A percentile compares a stretch with the other conserved stretches of the same genome.
phyloP scores from a whole-genome alignment of 805 yeast species.

The Ogataea ganodermae region DNA sequence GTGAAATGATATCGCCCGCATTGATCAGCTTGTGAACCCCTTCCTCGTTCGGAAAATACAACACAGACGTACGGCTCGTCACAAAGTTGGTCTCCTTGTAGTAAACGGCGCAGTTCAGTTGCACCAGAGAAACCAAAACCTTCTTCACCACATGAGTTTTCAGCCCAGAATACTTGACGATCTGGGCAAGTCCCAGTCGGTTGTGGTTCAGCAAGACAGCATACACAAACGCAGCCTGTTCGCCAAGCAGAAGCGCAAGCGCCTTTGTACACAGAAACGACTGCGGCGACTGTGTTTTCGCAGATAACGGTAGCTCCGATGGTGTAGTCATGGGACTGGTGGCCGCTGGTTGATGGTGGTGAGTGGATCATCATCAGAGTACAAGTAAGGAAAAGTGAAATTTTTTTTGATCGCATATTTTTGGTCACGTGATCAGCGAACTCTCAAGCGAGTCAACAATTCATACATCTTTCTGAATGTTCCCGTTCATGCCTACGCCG shows the following conservation, averaged over 20 bases:
- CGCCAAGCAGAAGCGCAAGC: constrained; percentile 63
- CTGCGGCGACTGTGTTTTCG: constrained; percentile 59
- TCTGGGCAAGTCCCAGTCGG: constrained; percentile 57
- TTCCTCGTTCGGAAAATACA: constrained; percentile 61
- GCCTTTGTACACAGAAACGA: constrained; percentile 59
- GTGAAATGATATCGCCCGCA: constrained; percentile 71
- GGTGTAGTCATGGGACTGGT: constrained; percentile 16
- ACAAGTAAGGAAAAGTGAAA: neutral
- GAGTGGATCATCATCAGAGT: neutral
- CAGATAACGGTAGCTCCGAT: constrained; percentile 34
- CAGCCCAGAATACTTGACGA: constrained; percentile 48
- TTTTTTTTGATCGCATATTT: too few relatives aligned
- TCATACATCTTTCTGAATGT: too few relatives aligned
- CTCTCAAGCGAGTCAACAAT: too few relatives aligned
- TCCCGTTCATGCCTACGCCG: too few relatives aligned
- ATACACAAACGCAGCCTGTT: constrained; percentile 65
- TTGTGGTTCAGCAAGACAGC: constrained; percentile 68
- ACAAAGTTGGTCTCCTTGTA: constrained; percentile 48
- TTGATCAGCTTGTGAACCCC: constrained; percentile 69
- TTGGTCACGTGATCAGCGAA: too few relatives aligned
- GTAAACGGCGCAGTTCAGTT: constrained; percentile 71
- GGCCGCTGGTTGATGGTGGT: neutral
- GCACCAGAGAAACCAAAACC: constrained; percentile 74
- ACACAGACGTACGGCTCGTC: constrained; percentile 26
- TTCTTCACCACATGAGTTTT: constrained; percentile 57